Percentiles rank a stretch among this genome's conserved stretches.
Conservation (phyloP, 1,284 basidiomycete genomes). For the Ganoderma sp. region DNA sequence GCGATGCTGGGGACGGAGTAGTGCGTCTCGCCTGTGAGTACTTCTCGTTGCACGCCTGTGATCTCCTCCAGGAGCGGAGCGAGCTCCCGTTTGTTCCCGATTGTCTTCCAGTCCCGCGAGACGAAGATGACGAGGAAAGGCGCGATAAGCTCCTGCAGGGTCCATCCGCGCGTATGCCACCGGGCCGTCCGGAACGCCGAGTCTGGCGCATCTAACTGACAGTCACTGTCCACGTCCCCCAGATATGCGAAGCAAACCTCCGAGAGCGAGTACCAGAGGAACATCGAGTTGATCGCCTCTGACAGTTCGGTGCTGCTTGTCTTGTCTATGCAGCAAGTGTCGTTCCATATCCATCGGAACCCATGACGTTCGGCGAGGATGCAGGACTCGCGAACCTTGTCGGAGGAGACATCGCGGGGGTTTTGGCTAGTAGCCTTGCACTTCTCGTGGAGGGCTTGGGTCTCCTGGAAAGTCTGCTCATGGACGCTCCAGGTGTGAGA, state of each 20-base stretch:
- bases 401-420: no score
- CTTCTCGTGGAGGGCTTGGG: background rate
- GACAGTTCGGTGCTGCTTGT: slow-evolving; percentile 23
- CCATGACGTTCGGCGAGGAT: slow-evolving; percentile 1
- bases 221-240: slow-evolving; percentile 12
- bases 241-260: slow-evolving; percentile 23
- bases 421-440: no score
- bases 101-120: slow-evolving; percentile 12
- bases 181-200: slow-evolving; percentile 15
- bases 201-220: no score
- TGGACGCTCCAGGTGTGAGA: slow-evolving; percentile 11
- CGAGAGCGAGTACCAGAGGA: slow-evolving; percentile 13
- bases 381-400: background rate
- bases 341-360: slow-evolving; percentile 18
- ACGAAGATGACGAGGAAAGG: slow-evolving; percentile 23
- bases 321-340: slow-evolving; percentile 27
- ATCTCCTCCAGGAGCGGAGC: background rate
- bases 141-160: slow-evolving; percentile 25
- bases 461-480: slow-evolving; percentile 15
- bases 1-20: background rate
- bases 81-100: slow-evolving; percentile 12
- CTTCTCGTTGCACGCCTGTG: background rate
- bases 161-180: slow-evolving; percentile 26
- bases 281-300: slow-evolving; percentile 27
- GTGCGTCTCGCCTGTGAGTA: background rate